A percentile compares a stretch with the other conserved stretches of the same genome.
These are phyloP conservation scores for Fusarium haematococcum DNA, from an alignment of 2,329 filamentous ascomycete genomes.

Conservation along the genomic window DNA sequence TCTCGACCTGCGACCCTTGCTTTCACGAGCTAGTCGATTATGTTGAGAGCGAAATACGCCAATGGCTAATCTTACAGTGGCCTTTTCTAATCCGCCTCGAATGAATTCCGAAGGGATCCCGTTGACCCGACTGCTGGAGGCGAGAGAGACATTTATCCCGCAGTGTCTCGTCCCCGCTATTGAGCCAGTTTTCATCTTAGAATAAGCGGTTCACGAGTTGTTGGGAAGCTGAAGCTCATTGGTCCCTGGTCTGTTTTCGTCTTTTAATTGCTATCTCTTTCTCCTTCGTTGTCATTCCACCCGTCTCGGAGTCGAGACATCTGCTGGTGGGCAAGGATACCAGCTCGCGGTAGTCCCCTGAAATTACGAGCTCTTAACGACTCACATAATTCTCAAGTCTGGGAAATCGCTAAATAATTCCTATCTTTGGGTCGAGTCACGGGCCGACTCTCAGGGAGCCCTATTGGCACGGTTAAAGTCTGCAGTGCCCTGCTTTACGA, in stretches of 20 bases:
- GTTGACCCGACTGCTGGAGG: conserved; percentile 2
- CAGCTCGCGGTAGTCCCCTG: background rate
- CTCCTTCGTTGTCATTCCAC: background rate
- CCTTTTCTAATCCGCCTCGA: conserved; percentile 11
- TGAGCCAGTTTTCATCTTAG: conserved; percentile 22
- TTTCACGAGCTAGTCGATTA: conserved; percentile 13
- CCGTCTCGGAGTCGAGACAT: background rate
- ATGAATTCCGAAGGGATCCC: conserved; percentile 21
- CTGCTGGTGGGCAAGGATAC: background rate
- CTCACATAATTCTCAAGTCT: background rate
- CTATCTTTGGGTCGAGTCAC: background rate
- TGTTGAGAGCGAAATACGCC: conserved; percentile 27
- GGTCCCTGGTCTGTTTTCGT: background rate
- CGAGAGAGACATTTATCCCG: conserved; percentile 31
- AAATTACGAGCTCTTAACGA: background rate
- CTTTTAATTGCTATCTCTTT: background rate
- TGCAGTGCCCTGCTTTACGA: background rate
- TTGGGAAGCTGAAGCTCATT: background rate
- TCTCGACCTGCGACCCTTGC: conserved; percentile 31
- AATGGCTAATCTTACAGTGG: conserved; percentile 17
- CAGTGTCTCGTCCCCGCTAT: conserved; percentile 25
- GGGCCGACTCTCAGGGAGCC: background rate
- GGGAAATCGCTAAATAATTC: background rate
- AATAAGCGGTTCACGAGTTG: conserved; percentile 2
- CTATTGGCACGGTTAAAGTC: background rate